A percentile compares a stretch with the other conserved stretches of the same genome.
Conservation (phyloP, 805 yeast genomes). For the Blastobotrys parvus region DNA sequence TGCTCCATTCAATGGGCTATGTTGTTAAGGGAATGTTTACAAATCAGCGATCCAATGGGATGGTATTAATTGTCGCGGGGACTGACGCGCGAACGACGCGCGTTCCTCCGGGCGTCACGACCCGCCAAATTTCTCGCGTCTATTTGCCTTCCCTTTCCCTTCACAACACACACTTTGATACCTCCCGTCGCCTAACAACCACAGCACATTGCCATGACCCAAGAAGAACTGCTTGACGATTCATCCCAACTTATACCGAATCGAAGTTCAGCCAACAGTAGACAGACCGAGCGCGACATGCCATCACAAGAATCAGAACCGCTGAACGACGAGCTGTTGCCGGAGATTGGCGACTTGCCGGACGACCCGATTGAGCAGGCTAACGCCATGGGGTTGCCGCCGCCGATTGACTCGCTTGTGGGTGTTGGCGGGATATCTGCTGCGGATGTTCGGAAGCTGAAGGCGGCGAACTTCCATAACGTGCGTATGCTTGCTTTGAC, state of each 20-base stretch:
- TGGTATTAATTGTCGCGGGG: too few relatives aligned
- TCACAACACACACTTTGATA: too few relatives aligned
- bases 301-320: background rate
- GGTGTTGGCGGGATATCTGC: conserved; percentile 67
- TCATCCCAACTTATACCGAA: background rate
- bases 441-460: conserved; percentile 69
- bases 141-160: too few relatives aligned
- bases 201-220: too few relatives aligned
- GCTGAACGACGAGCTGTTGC: too few relatives aligned
- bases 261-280: background rate
- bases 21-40: too few relatives aligned
- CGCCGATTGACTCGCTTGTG: background rate
- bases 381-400: conserved; percentile 6
- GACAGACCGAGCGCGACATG: background rate
- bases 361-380: conserved; percentile 6
- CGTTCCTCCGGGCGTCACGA: too few relatives aligned
- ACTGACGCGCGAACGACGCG: too few relatives aligned
- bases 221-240: background rate
- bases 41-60: too few relatives aligned
- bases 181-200: too few relatives aligned
- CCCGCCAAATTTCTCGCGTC: too few relatives aligned
- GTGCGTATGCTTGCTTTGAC: conserved; percentile 44
- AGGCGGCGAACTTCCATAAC: conserved; percentile 79
- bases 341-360: background rate
- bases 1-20: too few relatives aligned